These are phyloP conservation scores for Diplosphaera chodatii DNA, from an alignment of 139 green algal genomes.

Conservation along the genomic window DNA sequence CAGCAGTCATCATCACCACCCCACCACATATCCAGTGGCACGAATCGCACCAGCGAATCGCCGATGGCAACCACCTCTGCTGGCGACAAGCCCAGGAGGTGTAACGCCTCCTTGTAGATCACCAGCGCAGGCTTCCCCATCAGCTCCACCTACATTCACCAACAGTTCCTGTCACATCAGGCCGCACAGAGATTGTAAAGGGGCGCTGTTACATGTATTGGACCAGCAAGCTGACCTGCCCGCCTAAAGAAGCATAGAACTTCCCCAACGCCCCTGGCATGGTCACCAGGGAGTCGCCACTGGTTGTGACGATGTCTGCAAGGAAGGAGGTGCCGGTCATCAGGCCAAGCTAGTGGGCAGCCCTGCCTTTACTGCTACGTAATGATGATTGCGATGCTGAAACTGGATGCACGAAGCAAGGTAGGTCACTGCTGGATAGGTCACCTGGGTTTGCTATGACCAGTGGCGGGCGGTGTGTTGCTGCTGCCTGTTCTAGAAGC, in stretches of 20 bases:
- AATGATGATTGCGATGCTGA: too few relatives aligned
- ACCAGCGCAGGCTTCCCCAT: conserved; percentile 78
- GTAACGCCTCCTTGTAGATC: conserved; percentile 59
- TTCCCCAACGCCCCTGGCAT: conserved; percentile 75
- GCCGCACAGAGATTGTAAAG: too few relatives aligned
- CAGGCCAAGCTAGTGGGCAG: too few relatives aligned
- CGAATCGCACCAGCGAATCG: conserved; percentile 30
- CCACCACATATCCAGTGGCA: too few relatives aligned
- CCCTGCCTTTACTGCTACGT: too few relatives aligned
- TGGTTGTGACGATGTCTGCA: conserved; percentile 60
- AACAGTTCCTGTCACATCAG: too few relatives aligned
- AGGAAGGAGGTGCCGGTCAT: too few relatives aligned
- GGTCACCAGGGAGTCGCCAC: conserved; percentile 31
- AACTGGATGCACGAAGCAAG: too few relatives aligned
- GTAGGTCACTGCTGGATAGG: too few relatives aligned
- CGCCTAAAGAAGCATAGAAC: conserved; percentile 47
- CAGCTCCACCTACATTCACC: conserved; percentile 33
- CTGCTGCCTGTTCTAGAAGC: conserved; percentile 35
- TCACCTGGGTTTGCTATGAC: conserved; percentile 74
- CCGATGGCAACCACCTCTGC: conserved; percentile 58
- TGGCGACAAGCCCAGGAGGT: conserved; percentile 32
- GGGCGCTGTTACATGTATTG: too few relatives aligned
- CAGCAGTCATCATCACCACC: too few relatives aligned
- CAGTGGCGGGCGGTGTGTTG: conserved; percentile 41
- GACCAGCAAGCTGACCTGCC: too few relatives aligned